Percentiles rank a stretch among this genome's conserved stretches.
Evolutionary conservation across 768 basidiomycete species (phyloP).

Genomic region (Lentinula aciculospora): DNA sequence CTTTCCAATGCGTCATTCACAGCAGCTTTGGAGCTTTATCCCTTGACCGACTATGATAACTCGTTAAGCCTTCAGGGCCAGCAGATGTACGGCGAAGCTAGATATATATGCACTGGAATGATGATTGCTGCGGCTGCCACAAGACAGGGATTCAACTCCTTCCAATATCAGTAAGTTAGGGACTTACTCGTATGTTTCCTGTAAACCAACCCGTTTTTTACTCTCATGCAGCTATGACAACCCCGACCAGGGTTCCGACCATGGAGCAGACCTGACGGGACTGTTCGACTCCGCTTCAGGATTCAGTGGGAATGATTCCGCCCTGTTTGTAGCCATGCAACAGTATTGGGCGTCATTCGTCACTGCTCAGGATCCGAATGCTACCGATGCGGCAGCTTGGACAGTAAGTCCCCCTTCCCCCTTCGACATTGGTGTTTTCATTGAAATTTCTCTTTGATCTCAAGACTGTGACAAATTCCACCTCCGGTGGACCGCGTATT

Average conservation of each 20-base stretch:
- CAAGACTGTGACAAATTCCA: not conserved
- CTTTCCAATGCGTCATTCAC: conserved; percentile 24
- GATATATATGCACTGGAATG: conserved; percentile 37
- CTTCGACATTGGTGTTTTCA: not conserved
- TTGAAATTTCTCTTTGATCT: not conserved
- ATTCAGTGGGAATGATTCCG: conserved; percentile 20
- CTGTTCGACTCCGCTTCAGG: conserved; percentile 21
- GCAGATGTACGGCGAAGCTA: conserved; percentile 39
- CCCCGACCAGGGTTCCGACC: conserved; percentile 30
- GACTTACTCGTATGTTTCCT: not conserved
- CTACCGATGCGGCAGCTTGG: conserved; percentile 18
- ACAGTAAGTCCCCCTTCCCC: conserved; percentile 15
- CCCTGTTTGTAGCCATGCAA: conserved; percentile 31
- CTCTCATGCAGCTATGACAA: conserved; percentile 30
- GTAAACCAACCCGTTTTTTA: not conserved
- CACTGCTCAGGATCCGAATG: conserved; percentile 24
- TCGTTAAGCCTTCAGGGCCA: conserved; percentile 34
- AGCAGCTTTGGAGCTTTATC: conserved; percentile 28
- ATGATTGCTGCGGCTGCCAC: conserved; percentile 26
- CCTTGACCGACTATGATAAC: conserved; percentile 23
- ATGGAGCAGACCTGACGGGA: conserved; percentile 29
- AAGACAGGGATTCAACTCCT: conserved; percentile 17
- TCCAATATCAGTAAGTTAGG: conserved; percentile 29
- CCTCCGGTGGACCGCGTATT: conserved; percentile 5
- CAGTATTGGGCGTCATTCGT: conserved; percentile 36